Conservation (phyloP, 306 rosid genomes). For the Ammopiptanthus mongolicus region DNA sequence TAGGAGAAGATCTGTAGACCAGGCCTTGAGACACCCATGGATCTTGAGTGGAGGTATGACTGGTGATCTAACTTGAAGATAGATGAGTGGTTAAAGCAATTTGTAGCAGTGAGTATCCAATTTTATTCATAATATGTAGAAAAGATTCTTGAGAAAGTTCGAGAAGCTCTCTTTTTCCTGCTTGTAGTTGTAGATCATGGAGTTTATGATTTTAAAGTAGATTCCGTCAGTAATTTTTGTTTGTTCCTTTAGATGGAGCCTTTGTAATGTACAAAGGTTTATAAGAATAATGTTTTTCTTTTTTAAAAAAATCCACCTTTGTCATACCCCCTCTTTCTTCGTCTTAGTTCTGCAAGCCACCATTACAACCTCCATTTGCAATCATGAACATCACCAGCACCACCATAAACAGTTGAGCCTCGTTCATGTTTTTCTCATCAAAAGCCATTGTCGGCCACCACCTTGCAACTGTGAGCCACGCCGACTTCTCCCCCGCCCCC, state of each 20-base stretch:
- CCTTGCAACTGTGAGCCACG: no score
- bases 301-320: no score
- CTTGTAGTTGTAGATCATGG: not conserved
- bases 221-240: not conserved
- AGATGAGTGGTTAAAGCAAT: not conserved
- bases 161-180: not conserved
- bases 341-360: no score
- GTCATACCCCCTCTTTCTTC: no score
- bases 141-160: not conserved
- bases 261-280: not conserved
- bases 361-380: no score
- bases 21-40: slow-evolving; percentile 95
- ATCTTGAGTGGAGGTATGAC: slow-evolving; percentile 56
- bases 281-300: no score
- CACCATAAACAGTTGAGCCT: no score
- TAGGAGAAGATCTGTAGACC: no score
- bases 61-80: not conserved
- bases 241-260: not conserved
- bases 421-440: no score
- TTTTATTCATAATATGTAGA: not conserved
- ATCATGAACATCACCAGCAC: no score
- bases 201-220: not conserved
- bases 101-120: not conserved
- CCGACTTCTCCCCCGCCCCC: no score
- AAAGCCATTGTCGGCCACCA: no score